Percentiles rank a stretch among this genome's conserved stretches.
Conservation (phyloP, 805 yeast species). For the Sugiyamaella marilandica region DNA sequence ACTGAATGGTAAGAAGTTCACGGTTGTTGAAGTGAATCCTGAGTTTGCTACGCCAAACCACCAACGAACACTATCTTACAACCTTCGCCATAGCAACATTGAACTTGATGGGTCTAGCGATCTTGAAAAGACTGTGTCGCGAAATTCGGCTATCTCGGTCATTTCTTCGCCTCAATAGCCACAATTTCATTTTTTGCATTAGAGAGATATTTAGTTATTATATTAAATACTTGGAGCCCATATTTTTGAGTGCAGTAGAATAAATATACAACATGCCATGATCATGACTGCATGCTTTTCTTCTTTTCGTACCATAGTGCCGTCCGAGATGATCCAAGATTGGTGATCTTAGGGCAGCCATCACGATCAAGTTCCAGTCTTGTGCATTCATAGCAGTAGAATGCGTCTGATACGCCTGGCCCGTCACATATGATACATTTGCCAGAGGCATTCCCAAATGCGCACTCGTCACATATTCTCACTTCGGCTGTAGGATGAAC, state of each 20-base stretch:
- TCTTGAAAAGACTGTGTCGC: not conserved
- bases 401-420: conserved; percentile 63
- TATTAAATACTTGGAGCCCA: too few relatives aligned
- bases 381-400: conserved; percentile 83
- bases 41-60: conserved; percentile 25
- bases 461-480: conserved; percentile 78
- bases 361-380: conserved; percentile 73
- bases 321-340: conserved; percentile 70
- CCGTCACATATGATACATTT: conserved; percentile 78
- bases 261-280: not conserved
- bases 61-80: conserved; percentile 16
- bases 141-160: not conserved
- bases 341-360: conserved; percentile 85
- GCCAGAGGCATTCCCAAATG: conserved; percentile 59
- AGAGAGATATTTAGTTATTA: too few relatives aligned
- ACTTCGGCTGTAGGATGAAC: conserved; percentile 67
- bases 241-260: not conserved
- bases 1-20: conserved; percentile 29
- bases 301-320: conserved; percentile 58
- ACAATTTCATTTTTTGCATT: too few relatives aligned
- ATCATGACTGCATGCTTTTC: conserved; percentile 7
- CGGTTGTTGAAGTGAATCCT: conserved; percentile 31
- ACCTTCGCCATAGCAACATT: conserved; percentile 4
- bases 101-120: not conserved
- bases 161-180: not conserved